These are phyloP conservation scores for Kwoniella sp. DNA, from an alignment of 768 basidiomycete species.

Conservation along the genomic window DNA sequence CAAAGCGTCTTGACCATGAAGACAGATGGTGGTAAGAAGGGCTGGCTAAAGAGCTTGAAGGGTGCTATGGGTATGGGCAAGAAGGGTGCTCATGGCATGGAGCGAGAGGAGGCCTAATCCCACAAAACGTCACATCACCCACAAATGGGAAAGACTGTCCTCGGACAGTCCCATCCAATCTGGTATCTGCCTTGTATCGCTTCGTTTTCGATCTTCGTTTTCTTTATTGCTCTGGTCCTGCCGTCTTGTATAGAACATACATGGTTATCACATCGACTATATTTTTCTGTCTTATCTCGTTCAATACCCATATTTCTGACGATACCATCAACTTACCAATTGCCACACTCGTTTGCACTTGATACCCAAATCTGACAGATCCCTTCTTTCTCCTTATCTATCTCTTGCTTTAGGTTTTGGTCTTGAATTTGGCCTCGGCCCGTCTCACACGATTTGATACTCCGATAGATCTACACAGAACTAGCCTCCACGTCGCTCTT, in stretches of 20 bases:
- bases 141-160: background rate
- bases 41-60: slow-evolving; percentile 25
- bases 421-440: background rate
- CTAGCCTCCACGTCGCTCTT: slow-evolving; percentile 22
- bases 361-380: no score
- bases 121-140: background rate
- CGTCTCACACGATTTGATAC: slow-evolving; percentile 1
- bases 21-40: slow-evolving; percentile 16
- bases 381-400: no score
- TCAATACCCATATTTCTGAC: background rate
- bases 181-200: background rate
- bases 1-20: slow-evolving; percentile 16
- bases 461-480: background rate
- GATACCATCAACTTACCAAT: no score
- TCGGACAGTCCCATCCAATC: no score
- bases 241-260: background rate
- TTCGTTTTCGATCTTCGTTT: background rate
- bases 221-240: background rate
- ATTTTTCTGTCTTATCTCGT: background rate
- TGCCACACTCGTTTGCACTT: no score
- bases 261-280: background rate
- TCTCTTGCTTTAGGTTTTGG: no score
- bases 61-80: slow-evolving; percentile 31
- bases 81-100: slow-evolving; percentile 16
- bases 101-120: slow-evolving; percentile 19